These are phyloP conservation scores for Aciculoconidium aculeatum DNA, from an alignment of 805 yeast genomes.

Conservation along the genomic window DNA sequence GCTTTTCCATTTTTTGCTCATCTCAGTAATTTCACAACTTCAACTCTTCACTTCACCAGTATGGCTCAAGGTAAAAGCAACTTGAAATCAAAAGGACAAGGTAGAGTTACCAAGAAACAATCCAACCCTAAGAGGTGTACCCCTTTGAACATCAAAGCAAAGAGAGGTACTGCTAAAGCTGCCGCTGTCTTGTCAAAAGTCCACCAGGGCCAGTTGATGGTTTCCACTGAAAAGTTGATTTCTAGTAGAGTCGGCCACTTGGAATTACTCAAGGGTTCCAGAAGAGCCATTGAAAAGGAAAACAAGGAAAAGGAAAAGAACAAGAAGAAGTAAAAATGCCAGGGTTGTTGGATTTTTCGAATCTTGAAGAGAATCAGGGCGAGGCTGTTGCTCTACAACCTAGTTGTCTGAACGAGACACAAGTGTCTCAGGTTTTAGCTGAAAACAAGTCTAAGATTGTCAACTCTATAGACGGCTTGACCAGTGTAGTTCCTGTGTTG, in stretches of 20 bases:
- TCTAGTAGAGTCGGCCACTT: constrained; percentile 91
- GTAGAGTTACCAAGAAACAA: constrained; percentile 61
- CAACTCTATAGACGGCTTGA: constrained; percentile 1
- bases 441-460: constrained; percentile 4
- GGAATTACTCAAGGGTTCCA: constrained; percentile 84
- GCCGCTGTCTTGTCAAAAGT: constrained; percentile 53
- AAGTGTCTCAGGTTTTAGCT: constrained; percentile 1
- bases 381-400: no score
- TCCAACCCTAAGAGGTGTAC: constrained; percentile 62
- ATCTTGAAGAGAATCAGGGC: constrained; percentile 1
- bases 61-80: constrained; percentile 79
- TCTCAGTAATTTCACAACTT: no score
- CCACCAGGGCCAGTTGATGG: constrained; percentile 46
- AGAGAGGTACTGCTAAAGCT: constrained; percentile 43
- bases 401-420: not conserved
- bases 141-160: constrained; percentile 66
- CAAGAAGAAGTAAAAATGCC: constrained; percentile 8
- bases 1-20: no score
- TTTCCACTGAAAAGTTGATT: constrained; percentile 77
- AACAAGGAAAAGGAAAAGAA: constrained; percentile 35
- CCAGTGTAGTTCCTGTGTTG: constrained; percentile 14
- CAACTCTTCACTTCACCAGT: no score
- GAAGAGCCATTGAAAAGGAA: constrained; percentile 71
- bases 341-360: no score
- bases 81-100: constrained; percentile 43